phyloP scores from a whole-genome alignment of 1,139 yeast species.

The Taphrina confusa region DNA sequence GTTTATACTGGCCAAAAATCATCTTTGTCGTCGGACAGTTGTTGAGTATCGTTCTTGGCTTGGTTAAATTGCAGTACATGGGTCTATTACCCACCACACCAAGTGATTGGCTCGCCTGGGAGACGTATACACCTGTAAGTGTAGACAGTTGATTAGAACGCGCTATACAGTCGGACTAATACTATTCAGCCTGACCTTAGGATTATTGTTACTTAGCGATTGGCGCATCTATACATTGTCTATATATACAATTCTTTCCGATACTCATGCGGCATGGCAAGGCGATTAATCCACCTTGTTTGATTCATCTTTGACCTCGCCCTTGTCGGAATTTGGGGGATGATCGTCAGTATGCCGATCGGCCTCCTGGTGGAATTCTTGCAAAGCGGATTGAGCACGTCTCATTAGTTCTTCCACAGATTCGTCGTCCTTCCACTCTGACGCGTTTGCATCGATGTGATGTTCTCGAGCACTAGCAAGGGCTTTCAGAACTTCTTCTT shows the following conservation, averaged over 20 bases:
- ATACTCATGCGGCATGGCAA: too few species aligned
- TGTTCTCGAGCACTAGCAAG: conserved; percentile 17
- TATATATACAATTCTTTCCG: too few species aligned
- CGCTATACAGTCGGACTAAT: too few species aligned
- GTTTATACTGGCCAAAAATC: conserved; percentile 54
- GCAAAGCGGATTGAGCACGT: conserved; percentile 2
- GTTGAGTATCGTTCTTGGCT: conserved; percentile 69
- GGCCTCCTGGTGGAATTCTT: background rate
- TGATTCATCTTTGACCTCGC: too few species aligned
- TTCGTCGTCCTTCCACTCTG: background rate
- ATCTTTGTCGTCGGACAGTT: conserved; percentile 63
- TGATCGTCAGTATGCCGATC: background rate
- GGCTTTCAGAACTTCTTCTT: conserved; percentile 13
- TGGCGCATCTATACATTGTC: too few species aligned
- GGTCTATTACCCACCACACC: conserved; percentile 84
- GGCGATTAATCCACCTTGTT: too few species aligned
- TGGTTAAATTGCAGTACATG: conserved; percentile 83
- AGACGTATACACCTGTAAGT: conserved; percentile 43
- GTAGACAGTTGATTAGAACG: too few species aligned
- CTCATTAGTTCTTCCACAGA: background rate
- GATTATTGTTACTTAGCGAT: too few species aligned
- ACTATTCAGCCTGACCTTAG: too few species aligned
- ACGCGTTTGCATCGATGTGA: background rate
- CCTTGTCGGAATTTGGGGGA: too few species aligned
- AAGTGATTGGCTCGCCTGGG: conserved; percentile 94